A percentile compares a stretch with the other conserved stretches of the same genome.
These are phyloP conservation scores for Parastagonospora nodorum DNA, from an alignment of 2,329 filamentous ascomycete genomes.

Conservation along the genomic window DNA sequence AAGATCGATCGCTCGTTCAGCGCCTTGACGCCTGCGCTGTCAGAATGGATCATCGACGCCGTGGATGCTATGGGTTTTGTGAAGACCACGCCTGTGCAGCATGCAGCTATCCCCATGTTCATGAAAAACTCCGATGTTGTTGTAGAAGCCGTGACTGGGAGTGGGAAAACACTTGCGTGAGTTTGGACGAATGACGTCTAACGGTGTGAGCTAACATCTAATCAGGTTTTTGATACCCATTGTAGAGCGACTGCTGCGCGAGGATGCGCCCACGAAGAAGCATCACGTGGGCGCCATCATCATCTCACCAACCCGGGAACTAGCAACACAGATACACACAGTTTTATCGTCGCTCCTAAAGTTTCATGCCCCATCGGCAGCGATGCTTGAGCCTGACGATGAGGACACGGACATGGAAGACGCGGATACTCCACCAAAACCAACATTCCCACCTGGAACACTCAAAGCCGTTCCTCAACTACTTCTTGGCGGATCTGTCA, in stretches of 20 bases:
- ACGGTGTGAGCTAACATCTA: not conserved
- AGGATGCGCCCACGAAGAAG: constrained; percentile 82
- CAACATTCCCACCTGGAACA: constrained; percentile 53
- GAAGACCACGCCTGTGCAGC: constrained; percentile 93
- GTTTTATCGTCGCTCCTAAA: constrained; percentile 77
- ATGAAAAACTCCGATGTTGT: constrained; percentile 91
- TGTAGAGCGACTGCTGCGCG: constrained; percentile 77
- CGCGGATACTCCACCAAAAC: constrained; percentile 44
- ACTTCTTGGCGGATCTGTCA: constrained; percentile 80
- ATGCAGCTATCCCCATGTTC: constrained; percentile 86
- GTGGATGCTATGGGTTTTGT: constrained; percentile 82
- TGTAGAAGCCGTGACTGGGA: constrained; percentile 67
- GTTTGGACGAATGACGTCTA: not conserved
- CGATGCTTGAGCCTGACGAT: constrained; percentile 61
- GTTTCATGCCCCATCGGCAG: constrained; percentile 82
- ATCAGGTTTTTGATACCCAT: constrained; percentile 75
- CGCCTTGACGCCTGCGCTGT: constrained; percentile 70
- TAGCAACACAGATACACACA: constrained; percentile 86
- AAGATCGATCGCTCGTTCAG: constrained; percentile 64
- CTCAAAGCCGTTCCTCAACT: constrained; percentile 74
- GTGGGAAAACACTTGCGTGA: constrained; percentile 42
- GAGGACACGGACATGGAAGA: constrained; percentile 51
- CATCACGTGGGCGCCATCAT: constrained; percentile 91
- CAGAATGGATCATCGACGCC: constrained; percentile 85
- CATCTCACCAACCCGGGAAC: constrained; percentile 89